Conservation (phyloP, 148 eudicot species). For the Pharnaceum exiguum region DNA sequence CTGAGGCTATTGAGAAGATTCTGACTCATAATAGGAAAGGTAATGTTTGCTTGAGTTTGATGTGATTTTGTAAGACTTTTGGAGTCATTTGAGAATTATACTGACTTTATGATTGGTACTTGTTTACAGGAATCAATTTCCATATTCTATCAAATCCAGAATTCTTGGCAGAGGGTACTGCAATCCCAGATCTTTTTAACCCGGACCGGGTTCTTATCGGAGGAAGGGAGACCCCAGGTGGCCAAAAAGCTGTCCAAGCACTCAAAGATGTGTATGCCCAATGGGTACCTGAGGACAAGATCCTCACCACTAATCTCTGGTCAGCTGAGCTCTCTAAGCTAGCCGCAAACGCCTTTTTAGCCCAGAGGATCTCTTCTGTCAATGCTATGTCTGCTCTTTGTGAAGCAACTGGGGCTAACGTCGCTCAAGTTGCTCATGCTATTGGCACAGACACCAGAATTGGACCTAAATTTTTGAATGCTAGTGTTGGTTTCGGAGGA, state of each 20-base stretch:
- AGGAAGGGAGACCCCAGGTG: constrained; percentile 53
- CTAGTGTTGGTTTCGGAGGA: constrained; percentile 66
- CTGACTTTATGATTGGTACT: background rate
- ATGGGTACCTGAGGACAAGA: constrained; percentile 59
- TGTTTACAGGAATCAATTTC: constrained; percentile 39
- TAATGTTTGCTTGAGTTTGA: background rate
- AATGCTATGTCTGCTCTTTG: constrained; percentile 66
- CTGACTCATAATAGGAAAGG: constrained; percentile 53
- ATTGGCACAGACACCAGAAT: constrained; percentile 60
- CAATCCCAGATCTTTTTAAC: constrained; percentile 43
- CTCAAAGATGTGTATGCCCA: constrained; percentile 53
- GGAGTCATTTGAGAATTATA: background rate
- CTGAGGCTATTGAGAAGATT: constrained; percentile 68
- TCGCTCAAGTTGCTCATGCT: constrained; percentile 50
- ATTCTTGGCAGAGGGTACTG: constrained; percentile 67
- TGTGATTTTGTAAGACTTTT: background rate
- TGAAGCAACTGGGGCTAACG: constrained; percentile 67
- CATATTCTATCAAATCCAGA: constrained; percentile 67
- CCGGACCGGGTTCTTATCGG: constrained; percentile 70
- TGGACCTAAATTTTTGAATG: constrained; percentile 51
- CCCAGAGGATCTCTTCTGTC: constrained; percentile 60
- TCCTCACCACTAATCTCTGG: constrained; percentile 59
- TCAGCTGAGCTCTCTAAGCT: constrained; percentile 71
- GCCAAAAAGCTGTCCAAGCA: constrained; percentile 43
- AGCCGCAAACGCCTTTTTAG: constrained; percentile 68